Conservation (phyloP, 1,139 yeast species). For the Kazachstania sp. region DNA sequence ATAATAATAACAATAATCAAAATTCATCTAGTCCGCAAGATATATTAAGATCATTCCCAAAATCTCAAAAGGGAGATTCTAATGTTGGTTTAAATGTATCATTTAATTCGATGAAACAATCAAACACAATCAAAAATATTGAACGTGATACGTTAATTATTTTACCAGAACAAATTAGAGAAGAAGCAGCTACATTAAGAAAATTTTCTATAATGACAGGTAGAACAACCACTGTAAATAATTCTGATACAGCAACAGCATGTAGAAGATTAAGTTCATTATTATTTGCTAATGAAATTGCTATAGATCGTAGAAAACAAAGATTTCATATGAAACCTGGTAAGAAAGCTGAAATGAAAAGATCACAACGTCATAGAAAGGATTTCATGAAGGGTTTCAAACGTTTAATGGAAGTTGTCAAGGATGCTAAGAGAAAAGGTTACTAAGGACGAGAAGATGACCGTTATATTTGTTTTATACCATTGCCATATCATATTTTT, state of each 20-base stretch:
- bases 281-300: slow-evolving; percentile 34
- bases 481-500: not conserved
- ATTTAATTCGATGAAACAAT: not conserved
- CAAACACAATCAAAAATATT: not conserved
- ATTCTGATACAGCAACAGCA: slow-evolving; percentile 34
- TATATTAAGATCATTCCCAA: slow-evolving; percentile 5
- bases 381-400: slow-evolving; percentile 42
- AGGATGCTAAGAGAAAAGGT: slow-evolving; percentile 48
- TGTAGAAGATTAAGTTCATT: slow-evolving; percentile 32
- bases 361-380: slow-evolving; percentile 39
- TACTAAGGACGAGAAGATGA: slow-evolving; percentile 26
- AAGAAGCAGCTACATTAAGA: slow-evolving; percentile 26
- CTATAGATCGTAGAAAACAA: slow-evolving; percentile 34
- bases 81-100: slow-evolving; percentile 3
- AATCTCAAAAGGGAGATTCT: not conserved
- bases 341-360: slow-evolving; percentile 37
- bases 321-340: slow-evolving; percentile 42
- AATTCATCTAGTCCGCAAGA: not conserved
- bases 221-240: slow-evolving; percentile 36
- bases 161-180: slow-evolving; percentile 10
- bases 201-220: slow-evolving; percentile 41
- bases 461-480: too few relatives aligned
- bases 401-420: slow-evolving; percentile 39
- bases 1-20: not conserved
- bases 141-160: slow-evolving; percentile 1